phyloP scores from a whole-genome alignment of 2,329 filamentous ascomycete species.

The Aspergillus tanneri region DNA sequence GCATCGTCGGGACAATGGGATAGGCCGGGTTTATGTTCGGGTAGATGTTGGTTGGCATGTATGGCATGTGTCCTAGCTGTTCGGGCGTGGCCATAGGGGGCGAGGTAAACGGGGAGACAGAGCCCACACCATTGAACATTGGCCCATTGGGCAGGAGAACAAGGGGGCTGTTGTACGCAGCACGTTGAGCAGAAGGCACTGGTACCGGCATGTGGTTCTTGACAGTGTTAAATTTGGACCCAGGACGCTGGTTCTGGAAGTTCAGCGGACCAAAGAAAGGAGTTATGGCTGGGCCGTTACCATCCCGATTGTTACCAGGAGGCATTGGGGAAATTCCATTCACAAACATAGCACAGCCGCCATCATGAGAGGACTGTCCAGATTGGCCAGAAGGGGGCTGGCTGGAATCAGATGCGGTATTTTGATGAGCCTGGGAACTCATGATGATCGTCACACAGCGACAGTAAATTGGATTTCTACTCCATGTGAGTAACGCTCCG shows the following conservation, averaged over 20 bases:
- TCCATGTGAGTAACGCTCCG: neutral
- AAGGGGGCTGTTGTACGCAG: conserved; percentile 29
- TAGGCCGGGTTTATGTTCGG: conserved; percentile 35
- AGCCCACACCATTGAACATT: conserved; percentile 30
- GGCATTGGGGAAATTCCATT: conserved; percentile 22
- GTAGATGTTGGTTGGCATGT: conserved; percentile 39
- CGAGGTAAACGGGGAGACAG: conserved; percentile 30
- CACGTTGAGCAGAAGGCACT: conserved; percentile 27
- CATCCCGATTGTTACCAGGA: conserved; percentile 19
- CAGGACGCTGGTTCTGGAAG: conserved; percentile 29
- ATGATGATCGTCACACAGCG: conserved; percentile 1
- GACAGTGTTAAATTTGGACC: conserved; percentile 27
- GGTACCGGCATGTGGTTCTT: conserved; percentile 28
- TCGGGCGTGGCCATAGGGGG: conserved; percentile 32
- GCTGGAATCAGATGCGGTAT: conserved; percentile 26
- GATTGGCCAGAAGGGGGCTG: conserved; percentile 23
- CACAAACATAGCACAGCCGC: conserved; percentile 23
- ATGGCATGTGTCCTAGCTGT: conserved; percentile 36
- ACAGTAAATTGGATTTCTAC: neutral
- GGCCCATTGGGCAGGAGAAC: conserved; percentile 35
- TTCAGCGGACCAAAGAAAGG: conserved; percentile 29
- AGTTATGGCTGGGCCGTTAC: conserved; percentile 19
- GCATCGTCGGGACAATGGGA: conserved; percentile 33
- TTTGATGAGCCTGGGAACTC: conserved; percentile 26
- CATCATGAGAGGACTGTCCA: conserved; percentile 28